phyloP scores from a whole-genome alignment of 2,329 filamentous ascomycete genomes.

The Canariomyces notabilis region DNA sequence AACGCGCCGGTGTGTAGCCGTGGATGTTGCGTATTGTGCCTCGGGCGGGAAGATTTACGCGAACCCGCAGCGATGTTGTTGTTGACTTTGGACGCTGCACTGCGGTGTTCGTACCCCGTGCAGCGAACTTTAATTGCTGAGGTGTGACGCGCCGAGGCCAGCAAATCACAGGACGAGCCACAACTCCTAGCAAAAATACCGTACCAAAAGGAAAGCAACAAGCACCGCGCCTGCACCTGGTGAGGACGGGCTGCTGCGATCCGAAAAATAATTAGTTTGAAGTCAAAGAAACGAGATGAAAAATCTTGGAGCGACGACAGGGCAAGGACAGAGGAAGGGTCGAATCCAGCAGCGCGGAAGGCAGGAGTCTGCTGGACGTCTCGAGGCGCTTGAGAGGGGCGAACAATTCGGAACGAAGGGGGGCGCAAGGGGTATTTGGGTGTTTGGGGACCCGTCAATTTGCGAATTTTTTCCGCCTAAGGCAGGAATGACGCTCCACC shows the following conservation, averaged over 20 bases:
- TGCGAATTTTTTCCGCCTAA: constrained; percentile 6
- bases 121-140: constrained; percentile 13
- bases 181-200: constrained; percentile 8
- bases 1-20: too few relatives aligned
- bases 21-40: constrained; percentile 15
- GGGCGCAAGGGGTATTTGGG: not conserved
- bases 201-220: constrained; percentile 6
- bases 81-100: constrained; percentile 15
- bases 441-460: not conserved
- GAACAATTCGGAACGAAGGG: constrained; percentile 1
- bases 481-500: constrained; percentile 9
- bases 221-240: constrained; percentile 11
- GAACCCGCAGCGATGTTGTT: constrained; percentile 21
- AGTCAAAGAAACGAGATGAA: too few relatives aligned
- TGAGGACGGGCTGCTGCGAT: constrained; percentile 7
- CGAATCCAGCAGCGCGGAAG: constrained; percentile 24
- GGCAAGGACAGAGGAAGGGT: constrained; percentile 4
- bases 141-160: constrained; percentile 18
- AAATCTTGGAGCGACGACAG: constrained; percentile 10
- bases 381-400: constrained; percentile 9
- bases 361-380: constrained; percentile 20
- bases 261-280: constrained; percentile 3
- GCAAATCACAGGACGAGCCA: constrained; percentile 21
- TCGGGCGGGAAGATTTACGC: constrained; percentile 17
- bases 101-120: not conserved